Evolutionary conservation across 768 basidiomycete genomes (phyloP).

Genomic region (Omphalotus guepiniiformis): DNA sequence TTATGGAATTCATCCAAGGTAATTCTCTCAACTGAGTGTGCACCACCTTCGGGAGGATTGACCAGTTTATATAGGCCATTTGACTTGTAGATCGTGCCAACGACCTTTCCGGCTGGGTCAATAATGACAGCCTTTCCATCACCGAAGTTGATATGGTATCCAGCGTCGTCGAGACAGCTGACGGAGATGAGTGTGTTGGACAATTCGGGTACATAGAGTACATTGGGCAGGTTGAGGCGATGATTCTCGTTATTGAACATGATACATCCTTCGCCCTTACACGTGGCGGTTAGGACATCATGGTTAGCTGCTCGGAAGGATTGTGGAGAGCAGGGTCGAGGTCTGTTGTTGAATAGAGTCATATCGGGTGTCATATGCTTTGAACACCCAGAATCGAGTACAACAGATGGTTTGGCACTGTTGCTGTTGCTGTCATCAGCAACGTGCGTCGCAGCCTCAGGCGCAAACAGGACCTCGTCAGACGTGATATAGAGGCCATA

Average conservation of each 20-base stretch:
- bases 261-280: background rate
- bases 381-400: background rate
- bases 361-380: background rate
- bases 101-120: background rate
- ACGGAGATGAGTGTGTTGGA: background rate
- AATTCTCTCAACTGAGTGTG: background rate
- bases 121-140: background rate
- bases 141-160: background rate
- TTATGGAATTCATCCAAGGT: background rate
- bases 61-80: conserved; percentile 1
- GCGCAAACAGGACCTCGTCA: too few relatives aligned
- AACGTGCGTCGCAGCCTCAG: too few relatives aligned
- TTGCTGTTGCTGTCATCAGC: too few relatives aligned
- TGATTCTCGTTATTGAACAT: background rate
- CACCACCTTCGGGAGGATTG: background rate
- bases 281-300: background rate
- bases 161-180: background rate
- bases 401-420: background rate
- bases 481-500: too few relatives aligned
- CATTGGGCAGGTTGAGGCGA: background rate
- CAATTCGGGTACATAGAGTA: background rate
- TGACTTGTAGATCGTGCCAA: background rate
- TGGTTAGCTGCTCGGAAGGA: background rate
- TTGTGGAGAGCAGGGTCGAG: background rate
- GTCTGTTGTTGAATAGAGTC: background rate